Evolutionary conservation across 179 eudicot species (phyloP), one percentile per base, ranked within the genome.

Genomic region (Beta lomatogona): DNA sequence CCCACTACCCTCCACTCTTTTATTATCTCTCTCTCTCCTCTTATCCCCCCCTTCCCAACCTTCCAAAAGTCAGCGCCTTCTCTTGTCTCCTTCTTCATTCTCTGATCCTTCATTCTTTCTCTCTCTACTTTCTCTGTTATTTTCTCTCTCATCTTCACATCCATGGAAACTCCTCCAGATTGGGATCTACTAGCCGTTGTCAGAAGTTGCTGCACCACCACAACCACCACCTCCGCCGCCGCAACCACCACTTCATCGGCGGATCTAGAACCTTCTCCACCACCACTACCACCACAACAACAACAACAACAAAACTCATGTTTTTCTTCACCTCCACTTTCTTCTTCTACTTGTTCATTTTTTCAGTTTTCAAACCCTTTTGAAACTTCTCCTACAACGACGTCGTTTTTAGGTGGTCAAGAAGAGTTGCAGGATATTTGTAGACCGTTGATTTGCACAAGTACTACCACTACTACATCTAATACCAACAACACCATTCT

Each of bases 61-160:
- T 59, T 76, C 81, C 77, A 86, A 83, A 86, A 86, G 88, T 86
- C 88, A 86, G 86, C 88, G 86, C 88, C 88, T 78, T 63, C 69
- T 44, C 65, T 80, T 80, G 77, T 80, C 81, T 80, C 77, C 75
- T 58, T 79, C 41, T 36, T 36, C 41, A 36, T 36, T 36, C 41
- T 36, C 41, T 25, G 28, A 25, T 72, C 50, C 70, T 12, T 36
- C 54, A 22, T 60, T 63, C 74, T 54, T 11, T 22, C 36, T 19
- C 31, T 75, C 16, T 46, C 21, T 58, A 25, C 54, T 12, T 4
- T 13, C 41, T 3, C 41, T 36, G 41, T 36, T 36, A 36, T 36
- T 36, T 36, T 63, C 12, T 63, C 67, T 70, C 73, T 73, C 64
- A 2, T 28, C 71, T 10, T 22, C 5, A 15, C 53, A 41, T 9